These are phyloP conservation scores for Pichia cactophila DNA, from an alignment of 1,139 yeast species.

Conservation along the genomic window DNA sequence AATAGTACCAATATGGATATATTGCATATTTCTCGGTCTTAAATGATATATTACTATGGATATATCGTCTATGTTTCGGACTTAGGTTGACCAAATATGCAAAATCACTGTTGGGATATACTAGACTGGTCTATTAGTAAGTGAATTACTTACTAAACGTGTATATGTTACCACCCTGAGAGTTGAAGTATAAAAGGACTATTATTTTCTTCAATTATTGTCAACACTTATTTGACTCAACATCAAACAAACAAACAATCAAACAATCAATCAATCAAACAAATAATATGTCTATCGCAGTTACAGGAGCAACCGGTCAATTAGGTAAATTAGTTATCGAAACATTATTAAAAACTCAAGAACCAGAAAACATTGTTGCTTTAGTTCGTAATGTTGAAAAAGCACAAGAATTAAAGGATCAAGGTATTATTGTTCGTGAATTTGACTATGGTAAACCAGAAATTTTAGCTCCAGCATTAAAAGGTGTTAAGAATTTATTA, in stretches of 20 bases:
- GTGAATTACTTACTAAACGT: too few species aligned
- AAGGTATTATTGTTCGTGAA: neutral
- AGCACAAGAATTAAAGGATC: neutral
- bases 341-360: neutral
- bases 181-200: too few species aligned
- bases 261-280: too few species aligned
- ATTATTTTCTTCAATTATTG: too few species aligned
- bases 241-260: neutral
- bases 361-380: neutral
- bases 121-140: too few species aligned
- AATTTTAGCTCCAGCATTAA: neutral
- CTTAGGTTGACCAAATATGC: too few species aligned
- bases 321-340: neutral
- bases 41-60: too few species aligned
- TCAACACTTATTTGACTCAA: neutral
- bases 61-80: too few species aligned
- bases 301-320: neutral
- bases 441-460: neutral
- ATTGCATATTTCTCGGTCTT: too few species aligned
- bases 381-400: neutral
- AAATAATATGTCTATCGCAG: neutral
- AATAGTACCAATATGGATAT: too few species aligned
- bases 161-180: too few species aligned
- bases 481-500: neutral
- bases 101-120: too few species aligned